Conservation (phyloP, 345 rosid genomes). For the Brassica cretica region DNA sequence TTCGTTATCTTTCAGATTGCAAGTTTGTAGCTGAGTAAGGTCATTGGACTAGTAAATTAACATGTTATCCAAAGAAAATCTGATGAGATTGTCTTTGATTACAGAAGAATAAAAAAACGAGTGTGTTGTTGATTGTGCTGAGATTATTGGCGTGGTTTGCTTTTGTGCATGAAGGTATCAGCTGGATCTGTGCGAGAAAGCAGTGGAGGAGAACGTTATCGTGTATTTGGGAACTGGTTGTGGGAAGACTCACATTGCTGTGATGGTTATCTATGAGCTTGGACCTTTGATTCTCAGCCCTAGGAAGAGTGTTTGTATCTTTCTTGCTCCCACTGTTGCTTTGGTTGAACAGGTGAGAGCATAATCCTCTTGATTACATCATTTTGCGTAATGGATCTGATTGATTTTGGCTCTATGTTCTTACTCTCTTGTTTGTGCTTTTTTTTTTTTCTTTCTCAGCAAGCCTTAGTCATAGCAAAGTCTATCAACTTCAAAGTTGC, state of each 20-base stretch:
- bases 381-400: slow-evolving; percentile 7
- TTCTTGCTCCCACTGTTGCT: slow-evolving; percentile 91
- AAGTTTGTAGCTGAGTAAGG: neutral
- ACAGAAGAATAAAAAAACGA: neutral
- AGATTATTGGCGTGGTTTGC: neutral
- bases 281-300: slow-evolving; percentile 73
- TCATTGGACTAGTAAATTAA: slow-evolving; percentile 5
- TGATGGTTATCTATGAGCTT: slow-evolving; percentile 76
- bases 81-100: slow-evolving; percentile 21
- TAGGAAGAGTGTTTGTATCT: slow-evolving; percentile 57
- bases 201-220: slow-evolving; percentile 73
- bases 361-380: neutral
- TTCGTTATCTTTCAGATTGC: neutral
- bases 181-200: slow-evolving; percentile 80
- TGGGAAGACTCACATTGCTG: slow-evolving; percentile 95
- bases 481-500: slow-evolving; percentile 74
- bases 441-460: slow-evolving; percentile 50
- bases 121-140: neutral
- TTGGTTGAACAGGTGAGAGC: slow-evolving; percentile 75
- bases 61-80: neutral
- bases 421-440: slow-evolving; percentile 24
- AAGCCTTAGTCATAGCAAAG: slow-evolving; percentile 79
- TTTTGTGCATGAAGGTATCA: slow-evolving; percentile 62
- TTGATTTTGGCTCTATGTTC: slow-evolving; percentile 6
- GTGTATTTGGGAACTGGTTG: slow-evolving; percentile 88